phyloP scores from a whole-genome alignment of 1,284 basidiomycete species.

The Rhodofomes roseus region DNA sequence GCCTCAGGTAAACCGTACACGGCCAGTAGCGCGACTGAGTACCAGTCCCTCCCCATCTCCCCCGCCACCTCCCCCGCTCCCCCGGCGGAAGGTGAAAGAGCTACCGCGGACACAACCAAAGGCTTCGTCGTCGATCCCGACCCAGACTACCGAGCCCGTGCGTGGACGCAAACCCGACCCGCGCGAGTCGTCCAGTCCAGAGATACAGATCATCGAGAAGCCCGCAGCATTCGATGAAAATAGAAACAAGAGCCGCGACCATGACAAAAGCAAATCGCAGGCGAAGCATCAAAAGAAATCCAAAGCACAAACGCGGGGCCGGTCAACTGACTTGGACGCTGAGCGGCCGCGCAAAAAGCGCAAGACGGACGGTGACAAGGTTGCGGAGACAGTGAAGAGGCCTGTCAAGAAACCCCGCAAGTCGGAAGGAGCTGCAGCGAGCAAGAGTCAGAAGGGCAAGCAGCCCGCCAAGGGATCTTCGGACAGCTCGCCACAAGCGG shows the following conservation, averaged over 20 bases:
- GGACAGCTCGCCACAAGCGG: neutral
- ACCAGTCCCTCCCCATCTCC: neutral
- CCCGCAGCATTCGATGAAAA: neutral
- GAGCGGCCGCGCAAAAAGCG: conserved; percentile 5
- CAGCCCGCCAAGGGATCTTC: neutral
- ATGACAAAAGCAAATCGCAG: neutral
- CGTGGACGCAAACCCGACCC: neutral
- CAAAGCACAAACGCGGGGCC: neutral
- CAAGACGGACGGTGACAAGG: conserved; percentile 7
- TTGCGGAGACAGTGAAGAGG: neutral
- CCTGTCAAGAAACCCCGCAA: neutral
- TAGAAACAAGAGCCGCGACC: neutral
- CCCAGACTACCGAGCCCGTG: neutral
- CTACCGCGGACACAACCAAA: neutral
- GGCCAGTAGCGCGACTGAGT: neutral
- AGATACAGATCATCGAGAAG: conserved; percentile 6
- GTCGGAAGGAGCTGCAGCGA: neutral
- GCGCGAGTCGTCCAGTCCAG: conserved; percentile 2
- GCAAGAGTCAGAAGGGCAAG: neutral
- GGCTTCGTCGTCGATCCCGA: neutral
- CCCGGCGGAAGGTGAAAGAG: neutral
- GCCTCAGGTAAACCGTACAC: neutral
- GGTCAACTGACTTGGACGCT: neutral
- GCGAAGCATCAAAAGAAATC: neutral
- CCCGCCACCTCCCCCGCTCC: neutral